A percentile compares a stretch with the other conserved stretches of the same genome.
Conservation (phyloP, 2,329 filamentous ascomycete species). For the Colletotrichum eleusines region DNA sequence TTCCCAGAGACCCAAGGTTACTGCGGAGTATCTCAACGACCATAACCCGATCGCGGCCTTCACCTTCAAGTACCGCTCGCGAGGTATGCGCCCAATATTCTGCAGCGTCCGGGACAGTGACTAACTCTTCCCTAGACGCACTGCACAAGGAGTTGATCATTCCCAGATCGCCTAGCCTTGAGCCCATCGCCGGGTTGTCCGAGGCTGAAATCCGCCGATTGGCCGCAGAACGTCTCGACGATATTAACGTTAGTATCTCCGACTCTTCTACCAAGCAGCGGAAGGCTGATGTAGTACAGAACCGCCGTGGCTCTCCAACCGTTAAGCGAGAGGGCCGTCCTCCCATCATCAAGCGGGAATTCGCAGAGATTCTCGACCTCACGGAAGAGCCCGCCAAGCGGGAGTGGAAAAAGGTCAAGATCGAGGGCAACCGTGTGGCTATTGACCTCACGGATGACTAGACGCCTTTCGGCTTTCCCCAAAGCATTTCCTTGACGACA, state of each 20-base stretch:
- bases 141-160: constrained; percentile 43
- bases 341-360: constrained; percentile 34
- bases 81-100: constrained; percentile 30
- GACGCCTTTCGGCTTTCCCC: not conserved
- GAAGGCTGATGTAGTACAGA: not conserved
- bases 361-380: constrained; percentile 37
- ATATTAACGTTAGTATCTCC: constrained; percentile 27
- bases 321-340: constrained; percentile 33
- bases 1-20: not conserved
- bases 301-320: constrained; percentile 11
- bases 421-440: constrained; percentile 30
- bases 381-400: constrained; percentile 33
- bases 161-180: constrained; percentile 38
- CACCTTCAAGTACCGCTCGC: constrained; percentile 46
- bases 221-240: constrained; percentile 34
- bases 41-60: constrained; percentile 37
- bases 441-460: constrained; percentile 43
- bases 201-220: constrained; percentile 37
- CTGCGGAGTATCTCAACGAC: constrained; percentile 2
- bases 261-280: not conserved
- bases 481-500: not conserved
- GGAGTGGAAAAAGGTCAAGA: constrained; percentile 40
- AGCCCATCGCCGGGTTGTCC: constrained; percentile 33
- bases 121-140: constrained; percentile 39
- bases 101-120: no score